phyloP scores from a whole-genome alignment of 2,329 filamentous ascomycete species.

The Calonectria hongkongensis region DNA sequence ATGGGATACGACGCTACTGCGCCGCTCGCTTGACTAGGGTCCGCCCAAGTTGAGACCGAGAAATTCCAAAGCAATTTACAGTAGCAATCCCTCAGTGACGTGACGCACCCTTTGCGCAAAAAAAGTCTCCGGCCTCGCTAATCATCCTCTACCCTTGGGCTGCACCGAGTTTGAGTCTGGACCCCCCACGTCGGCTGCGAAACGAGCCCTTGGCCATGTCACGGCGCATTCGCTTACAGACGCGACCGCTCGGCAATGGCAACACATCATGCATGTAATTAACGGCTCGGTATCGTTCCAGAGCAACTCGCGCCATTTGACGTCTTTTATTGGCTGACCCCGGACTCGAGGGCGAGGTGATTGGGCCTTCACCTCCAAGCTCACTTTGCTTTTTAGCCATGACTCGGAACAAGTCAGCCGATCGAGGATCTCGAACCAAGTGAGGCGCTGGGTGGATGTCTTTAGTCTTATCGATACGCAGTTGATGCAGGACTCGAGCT shows the following conservation, averaged over 20 bases:
- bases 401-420: neutral
- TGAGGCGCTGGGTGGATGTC: neutral
- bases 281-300: neutral
- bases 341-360: neutral
- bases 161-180: slow-evolving; percentile 6
- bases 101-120: neutral
- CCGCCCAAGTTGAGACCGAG: neutral
- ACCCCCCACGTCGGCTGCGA: slow-evolving; percentile 51
- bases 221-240: slow-evolving; percentile 46
- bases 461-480: neutral
- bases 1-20: slow-evolving; percentile 8
- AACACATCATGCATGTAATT: slow-evolving; percentile 5
- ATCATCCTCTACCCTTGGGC: slow-evolving; percentile 18
- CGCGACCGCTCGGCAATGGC: slow-evolving; percentile 1
- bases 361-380: neutral
- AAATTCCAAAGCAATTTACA: neutral
- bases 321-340: neutral
- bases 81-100: neutral
- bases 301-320: neutral
- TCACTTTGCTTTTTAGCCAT: neutral
- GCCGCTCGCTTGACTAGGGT: slow-evolving; percentile 17
- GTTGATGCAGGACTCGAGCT: neutral
- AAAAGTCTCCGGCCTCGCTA: slow-evolving; percentile 23
- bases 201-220: slow-evolving; percentile 48
- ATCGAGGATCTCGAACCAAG: neutral